These are phyloP conservation scores for Clausena lansium DNA, from an alignment of 345 rosid species.

Conservation along the genomic window DNA sequence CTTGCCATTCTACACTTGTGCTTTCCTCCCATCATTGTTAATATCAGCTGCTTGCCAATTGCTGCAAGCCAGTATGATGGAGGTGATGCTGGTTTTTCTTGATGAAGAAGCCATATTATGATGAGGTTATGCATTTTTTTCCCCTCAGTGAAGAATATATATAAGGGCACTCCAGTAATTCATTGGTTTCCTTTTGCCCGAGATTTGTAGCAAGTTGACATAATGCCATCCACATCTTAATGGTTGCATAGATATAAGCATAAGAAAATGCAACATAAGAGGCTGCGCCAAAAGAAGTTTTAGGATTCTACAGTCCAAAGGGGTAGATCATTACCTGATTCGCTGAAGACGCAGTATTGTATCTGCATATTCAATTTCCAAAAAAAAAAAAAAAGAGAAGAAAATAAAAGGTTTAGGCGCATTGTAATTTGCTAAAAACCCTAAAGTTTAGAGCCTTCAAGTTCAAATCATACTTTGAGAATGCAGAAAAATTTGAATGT, in stretches of 20 bases:
- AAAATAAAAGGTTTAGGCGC: background rate
- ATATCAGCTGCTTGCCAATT: slow-evolving; percentile 1
- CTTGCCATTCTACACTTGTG: background rate
- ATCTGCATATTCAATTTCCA: slow-evolving; percentile 38
- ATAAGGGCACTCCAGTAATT: background rate
- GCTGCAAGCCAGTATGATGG: slow-evolving; percentile 1
- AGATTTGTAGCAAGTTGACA: background rate
- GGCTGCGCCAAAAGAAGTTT: background rate
- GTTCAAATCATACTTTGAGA: slow-evolving; percentile 59
- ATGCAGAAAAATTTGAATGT: slow-evolving; percentile 70
- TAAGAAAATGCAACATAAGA: background rate
- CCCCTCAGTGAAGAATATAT: background rate
- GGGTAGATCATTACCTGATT: slow-evolving; percentile 43
- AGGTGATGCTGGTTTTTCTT: background rate
- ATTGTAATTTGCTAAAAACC: slow-evolving; percentile 15
- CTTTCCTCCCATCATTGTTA: background rate
- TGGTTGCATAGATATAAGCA: background rate
- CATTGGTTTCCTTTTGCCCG: background rate
- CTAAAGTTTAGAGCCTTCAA: slow-evolving; percentile 2
- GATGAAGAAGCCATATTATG: no score
- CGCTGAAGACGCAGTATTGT: slow-evolving; percentile 52
- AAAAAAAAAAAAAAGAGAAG: background rate
- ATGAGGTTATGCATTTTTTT: no score
- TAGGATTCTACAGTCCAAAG: background rate
- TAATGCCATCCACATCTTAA: background rate